A percentile compares a stretch with the other conserved stretches of the same genome.
phyloP scores from a whole-genome alignment of 1,139 yeast species.

The Maudiozyma humilis region DNA sequence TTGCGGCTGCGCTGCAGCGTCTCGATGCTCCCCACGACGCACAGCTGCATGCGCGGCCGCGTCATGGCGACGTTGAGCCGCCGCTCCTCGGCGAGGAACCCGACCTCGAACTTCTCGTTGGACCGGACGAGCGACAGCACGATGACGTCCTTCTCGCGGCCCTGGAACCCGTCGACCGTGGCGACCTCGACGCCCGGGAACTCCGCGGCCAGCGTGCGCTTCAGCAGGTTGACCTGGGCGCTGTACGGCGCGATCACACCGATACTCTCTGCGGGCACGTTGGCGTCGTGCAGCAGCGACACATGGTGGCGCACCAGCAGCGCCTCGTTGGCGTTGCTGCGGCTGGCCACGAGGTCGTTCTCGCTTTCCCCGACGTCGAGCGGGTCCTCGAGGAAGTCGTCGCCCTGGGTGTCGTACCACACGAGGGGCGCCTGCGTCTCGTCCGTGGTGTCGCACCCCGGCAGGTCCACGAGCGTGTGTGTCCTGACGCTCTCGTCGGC shows the following conservation, averaged over 20 bases:
- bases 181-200: slow-evolving; percentile 66
- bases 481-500: slow-evolving; percentile 57
- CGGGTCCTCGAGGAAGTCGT: slow-evolving; percentile 53
- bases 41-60: slow-evolving; percentile 76
- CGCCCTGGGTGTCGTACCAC: slow-evolving; percentile 95
- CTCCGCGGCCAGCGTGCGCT: slow-evolving; percentile 40
- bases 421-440: slow-evolving; percentile 43
- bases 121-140: slow-evolving; percentile 76
- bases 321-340: slow-evolving; percentile 69
- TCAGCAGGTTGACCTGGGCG: slow-evolving; percentile 68
- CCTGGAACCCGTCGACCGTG: slow-evolving; percentile 89
- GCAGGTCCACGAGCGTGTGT: slow-evolving; percentile 49
- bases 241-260: slow-evolving; percentile 86
- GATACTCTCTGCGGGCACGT: slow-evolving; percentile 46
- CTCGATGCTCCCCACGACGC: slow-evolving; percentile 81
- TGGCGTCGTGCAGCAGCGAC: slow-evolving; percentile 38
- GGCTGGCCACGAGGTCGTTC: slow-evolving; percentile 40
- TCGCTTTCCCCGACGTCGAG: slow-evolving; percentile 32
- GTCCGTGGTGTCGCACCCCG: slow-evolving; percentile 39
- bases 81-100: slow-evolving; percentile 64
- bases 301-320: slow-evolving; percentile 53
- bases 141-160: slow-evolving; percentile 81
- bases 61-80: slow-evolving; percentile 88
- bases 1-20: slow-evolving; percentile 39
- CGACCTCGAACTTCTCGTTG: slow-evolving; percentile 57